Evolutionary conservation across 805 yeast genomes (phyloP).

Genomic region (Wickerhamiella kazuoi): DNA sequence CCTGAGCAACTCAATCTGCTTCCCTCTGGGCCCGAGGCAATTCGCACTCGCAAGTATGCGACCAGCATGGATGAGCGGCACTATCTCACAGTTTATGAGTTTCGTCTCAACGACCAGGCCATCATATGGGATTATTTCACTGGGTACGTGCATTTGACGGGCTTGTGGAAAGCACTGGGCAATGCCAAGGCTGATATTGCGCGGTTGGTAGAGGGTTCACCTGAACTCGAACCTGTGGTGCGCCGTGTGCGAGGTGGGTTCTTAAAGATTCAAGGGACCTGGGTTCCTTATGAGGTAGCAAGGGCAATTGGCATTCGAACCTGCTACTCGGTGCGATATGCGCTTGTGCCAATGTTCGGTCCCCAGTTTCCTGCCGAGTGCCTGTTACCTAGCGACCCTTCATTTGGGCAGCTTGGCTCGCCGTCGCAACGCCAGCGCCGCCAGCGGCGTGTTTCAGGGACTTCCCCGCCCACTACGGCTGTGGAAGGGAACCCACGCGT

Average conservation of each 20-base stretch:
- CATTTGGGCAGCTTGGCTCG: conserved; percentile 41
- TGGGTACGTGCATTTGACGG: conserved; percentile 76
- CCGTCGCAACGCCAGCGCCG: background rate
- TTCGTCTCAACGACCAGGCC: conserved; percentile 49
- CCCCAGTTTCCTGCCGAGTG: conserved; percentile 43
- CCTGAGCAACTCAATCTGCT: conserved; percentile 7
- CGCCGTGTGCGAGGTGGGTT: conserved; percentile 79
- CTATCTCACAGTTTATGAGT: conserved; percentile 55
- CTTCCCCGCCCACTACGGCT: too few relatives aligned
- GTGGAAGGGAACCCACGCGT: too few relatives aligned
- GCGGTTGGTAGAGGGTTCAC: conserved; percentile 43
- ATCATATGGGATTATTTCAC: conserved; percentile 74
- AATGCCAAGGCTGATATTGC: conserved; percentile 62
- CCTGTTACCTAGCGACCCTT: conserved; percentile 38
- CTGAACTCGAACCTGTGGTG: conserved; percentile 43
- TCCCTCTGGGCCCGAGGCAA: conserved; percentile 9
- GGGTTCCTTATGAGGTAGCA: conserved; percentile 65
- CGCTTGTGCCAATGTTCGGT: conserved; percentile 70
- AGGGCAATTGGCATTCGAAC: conserved; percentile 50
- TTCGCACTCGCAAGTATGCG: conserved; percentile 30
- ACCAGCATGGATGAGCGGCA: conserved; percentile 59
- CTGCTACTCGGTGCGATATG: conserved; percentile 59
- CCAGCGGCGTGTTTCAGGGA: background rate
- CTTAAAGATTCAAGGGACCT: conserved; percentile 83
- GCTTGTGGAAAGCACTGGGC: conserved; percentile 66